Evolutionary conservation across 2,329 filamentous ascomycete species (phyloP), one percentile per base, ranked within the genome.

Genomic region (Daldinia eschscholtzii): DNA sequence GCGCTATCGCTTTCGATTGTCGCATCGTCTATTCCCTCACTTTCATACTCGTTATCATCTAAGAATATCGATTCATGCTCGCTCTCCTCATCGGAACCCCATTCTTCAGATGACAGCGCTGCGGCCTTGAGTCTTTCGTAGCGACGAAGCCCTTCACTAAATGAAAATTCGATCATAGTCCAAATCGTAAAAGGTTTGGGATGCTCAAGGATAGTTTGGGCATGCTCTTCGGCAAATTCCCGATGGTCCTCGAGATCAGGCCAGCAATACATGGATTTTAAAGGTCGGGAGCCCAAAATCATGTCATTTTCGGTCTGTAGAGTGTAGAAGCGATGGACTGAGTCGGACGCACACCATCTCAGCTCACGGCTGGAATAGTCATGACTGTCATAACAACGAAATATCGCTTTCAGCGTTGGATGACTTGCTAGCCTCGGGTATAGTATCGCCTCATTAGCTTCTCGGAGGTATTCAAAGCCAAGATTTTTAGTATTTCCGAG

Each of bases 191-290:
- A 30, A 12, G 41, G n/a, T n/a, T 50, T 30, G 9, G 1, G 7
- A 6, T 61, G 2, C 1, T 58, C 2, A 23, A 69, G n/a, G 0
- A 23, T n/a, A 28, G 20, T 9, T 35, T 10, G 28, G 33, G 56
- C 28, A 39, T 41, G 50, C 13, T 59, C 26, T 18, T 57, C 13
- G 53, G 69, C 64, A 41, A 71, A 30, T 39, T 46, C 3, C 53
- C 26, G 30, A 23, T 57, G n/a, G 1, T 68, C 64, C 10, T 69
- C 59, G 12, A 72, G 26, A 53, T 79, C 70, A 4, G 75, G 76
- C 79, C 79, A 81, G 63, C 76, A 77, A 61, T 73, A 80, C 6
- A 76, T 15, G 23, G 46, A 59, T 35, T 72, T 53, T 3, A 65
- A 28, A 56, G 74, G 68, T 63, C 74, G 73, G 15, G 67, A 68